A percentile compares a stretch with the other conserved stretches of the same genome.
Conservation (phyloP, 2,329 filamentous ascomycete genomes). For the Fusarium oligoseptatum region DNA sequence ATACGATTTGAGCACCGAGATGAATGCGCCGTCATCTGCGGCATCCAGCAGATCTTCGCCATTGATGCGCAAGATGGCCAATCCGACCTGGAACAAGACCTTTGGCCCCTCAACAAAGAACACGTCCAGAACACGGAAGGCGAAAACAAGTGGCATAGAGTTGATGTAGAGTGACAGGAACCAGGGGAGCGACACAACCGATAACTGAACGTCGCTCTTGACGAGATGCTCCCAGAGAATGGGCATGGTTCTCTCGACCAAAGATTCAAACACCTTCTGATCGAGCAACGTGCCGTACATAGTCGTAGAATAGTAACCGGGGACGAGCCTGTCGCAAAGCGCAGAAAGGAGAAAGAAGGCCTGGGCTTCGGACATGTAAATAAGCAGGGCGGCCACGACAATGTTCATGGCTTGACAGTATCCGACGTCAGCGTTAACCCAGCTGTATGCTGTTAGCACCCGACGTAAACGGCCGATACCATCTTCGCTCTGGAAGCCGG, state of each 20-base stretch:
- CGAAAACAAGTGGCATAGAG: conserved; percentile 98
- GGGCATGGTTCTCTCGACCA: conserved; percentile 99
- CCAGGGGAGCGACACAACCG: conserved; percentile 97
- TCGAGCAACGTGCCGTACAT: conserved; percentile 99
- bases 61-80: conserved; percentile 97
- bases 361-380: conserved; percentile 97
- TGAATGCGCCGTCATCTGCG: conserved; percentile 94
- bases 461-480: conserved; percentile 90
- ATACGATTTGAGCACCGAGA: conserved; percentile 94
- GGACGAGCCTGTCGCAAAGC: conserved; percentile 91
- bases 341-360: conserved; percentile 95
- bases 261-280: conserved; percentile 95
- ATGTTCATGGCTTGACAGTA: conserved; percentile 99
- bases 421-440: conserved; percentile 94
- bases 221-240: conserved; percentile 98
- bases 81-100: conserved; percentile 94
- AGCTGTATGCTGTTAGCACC: conserved; percentile 96
- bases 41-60: conserved; percentile 96
- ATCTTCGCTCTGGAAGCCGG: conserved; percentile 95
- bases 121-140: conserved; percentile 94
- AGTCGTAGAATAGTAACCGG: conserved; percentile 97
- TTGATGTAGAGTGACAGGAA: conserved; percentile 99
- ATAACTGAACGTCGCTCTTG: conserved; percentile 96
- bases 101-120: conserved; percentile 99
- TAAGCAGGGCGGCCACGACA: conserved; percentile 95